These are phyloP conservation scores for Fraxinus baroniana DNA, from an alignment of 305 asterid genomes.

Conservation along the genomic window DNA sequence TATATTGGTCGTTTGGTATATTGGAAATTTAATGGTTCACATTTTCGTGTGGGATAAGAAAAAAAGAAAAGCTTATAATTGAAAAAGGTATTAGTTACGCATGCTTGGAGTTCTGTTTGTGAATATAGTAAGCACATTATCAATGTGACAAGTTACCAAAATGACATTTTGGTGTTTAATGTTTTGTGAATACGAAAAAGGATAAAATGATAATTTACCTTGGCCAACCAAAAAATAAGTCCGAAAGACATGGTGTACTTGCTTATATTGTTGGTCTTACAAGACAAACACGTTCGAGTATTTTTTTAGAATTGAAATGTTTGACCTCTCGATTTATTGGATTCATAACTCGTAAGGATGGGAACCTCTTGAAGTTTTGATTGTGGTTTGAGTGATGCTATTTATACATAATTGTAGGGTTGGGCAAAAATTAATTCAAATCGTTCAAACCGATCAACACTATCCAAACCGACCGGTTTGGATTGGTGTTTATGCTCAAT, in stretches of 20 bases:
- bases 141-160: not conserved
- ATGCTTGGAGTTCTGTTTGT: not conserved
- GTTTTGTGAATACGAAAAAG: not conserved
- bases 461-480: not conserved
- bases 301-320: not conserved
- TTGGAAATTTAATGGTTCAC: not conserved
- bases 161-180: not conserved
- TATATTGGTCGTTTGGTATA: not conserved
- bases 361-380: not conserved
- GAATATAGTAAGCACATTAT: not conserved
- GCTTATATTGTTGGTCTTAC: not conserved
- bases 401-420: not conserved
- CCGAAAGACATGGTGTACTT: not conserved
- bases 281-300: not conserved
- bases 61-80: not conserved
- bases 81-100: not conserved
- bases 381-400: not conserved
- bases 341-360: not conserved
- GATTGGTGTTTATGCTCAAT: not conserved
- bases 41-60: not conserved
- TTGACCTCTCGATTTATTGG: not conserved
- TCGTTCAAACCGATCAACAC: not conserved
- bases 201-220: not conserved
- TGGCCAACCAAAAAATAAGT: not conserved
- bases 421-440: not conserved